Base-by-base conservation (phyloP, 2,329 filamentous ascomycete species). In the Ophioceras dolichostomum region DNA sequence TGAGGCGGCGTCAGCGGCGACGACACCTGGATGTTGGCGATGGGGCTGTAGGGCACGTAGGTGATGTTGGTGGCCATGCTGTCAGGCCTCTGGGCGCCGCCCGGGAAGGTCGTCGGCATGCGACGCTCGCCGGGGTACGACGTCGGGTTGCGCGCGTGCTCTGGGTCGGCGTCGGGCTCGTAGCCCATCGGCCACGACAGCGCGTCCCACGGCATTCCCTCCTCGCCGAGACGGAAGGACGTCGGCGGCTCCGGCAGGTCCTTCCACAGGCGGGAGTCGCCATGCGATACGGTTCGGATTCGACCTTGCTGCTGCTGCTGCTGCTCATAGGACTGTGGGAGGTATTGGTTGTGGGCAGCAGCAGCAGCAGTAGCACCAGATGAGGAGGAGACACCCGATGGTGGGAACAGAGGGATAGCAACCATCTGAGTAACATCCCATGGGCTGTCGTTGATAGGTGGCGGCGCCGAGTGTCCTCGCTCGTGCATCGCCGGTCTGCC, bases 401-500 rank as follows among this genome's bases (percentile, higher is more conserved):
- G n/a, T n/a, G n/a, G n/a, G n/a, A n/a, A n/a, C n/a, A n/a, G n/a
- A n/a, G n/a, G n/a, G n/a, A n/a, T n/a, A 26, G 22, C 8, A 26
- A 26, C 52, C 6, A 47, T 40, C 18, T 55, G 49, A 5, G 54
- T 47, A 5, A 57, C 54, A 39, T 68, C 61, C 67, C 66, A 70
- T 1, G 62, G 64, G 39, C 59, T 65, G 17, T 63, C 60, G 33
- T 62, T 64, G 32, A 65, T 51, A 0, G 62, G 63, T 3, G 68
- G 65, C 12, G 67, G 67, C 6, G 66, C 68, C 4, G 68, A 71
- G 19, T 55, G 57, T 18, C 67, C 67, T 21, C 68, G 59, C 37
- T 65, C 63, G 34, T 63, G 58, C 26, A 29, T 16, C 8, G 58
- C 56, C 5, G 52, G 43, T 22, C 50, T 44, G 3, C 47, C 45